Base-by-base conservation (phyloP, 108 stramenopile genomes). In the Nitzschia putrida region DNA sequence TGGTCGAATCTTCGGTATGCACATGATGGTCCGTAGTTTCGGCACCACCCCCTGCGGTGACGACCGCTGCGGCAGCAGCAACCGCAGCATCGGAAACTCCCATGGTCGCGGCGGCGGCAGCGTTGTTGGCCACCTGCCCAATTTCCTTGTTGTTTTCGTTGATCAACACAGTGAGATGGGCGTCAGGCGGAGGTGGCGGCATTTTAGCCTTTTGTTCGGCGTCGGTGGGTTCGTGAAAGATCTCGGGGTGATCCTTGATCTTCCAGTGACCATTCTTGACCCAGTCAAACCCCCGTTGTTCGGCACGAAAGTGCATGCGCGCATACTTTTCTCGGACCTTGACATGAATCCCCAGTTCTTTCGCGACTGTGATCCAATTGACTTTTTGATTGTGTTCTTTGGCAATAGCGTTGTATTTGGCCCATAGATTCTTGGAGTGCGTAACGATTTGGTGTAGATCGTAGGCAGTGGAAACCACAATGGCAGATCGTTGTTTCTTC, bases 271-370 rank as follows among this genome's bases (percentile, higher is more conserved):
- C 79, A 63, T 80, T 54, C 41, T 59, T 65, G 2, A 68, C 47
- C 68, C 72, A 92, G 69, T 92, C 91, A 74, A 92, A 92, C 3
- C 88, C 88, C 9, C 91, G 82, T 69, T 80, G 77, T 52, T 82
- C 82, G 34, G 88, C 91, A 38, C 91, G 82, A 42, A 72, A 58
- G 50, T 92, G 87, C 91, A 92, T 92, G 7, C 91, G 74, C 8
- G 85, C 82, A 77, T 92, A 92, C 75, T 92, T 92, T 78, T 92
- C 91, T 20, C 91, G 84, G 23, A 92, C 91, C 66, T 92, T 92
- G 53, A 92, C 91, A 61, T 92, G 86, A 57, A 92, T 92, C 11
- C 91, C 91, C 21, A 92, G 57, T 66, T 92, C 91, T 45, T 85
- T 85, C 21, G 91, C 83, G 25, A 92, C 88, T 0, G 85, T 87